Conservation (phyloP, 2,329 filamentous ascomycete genomes). For the Colletotrichum tabaci region DNA sequence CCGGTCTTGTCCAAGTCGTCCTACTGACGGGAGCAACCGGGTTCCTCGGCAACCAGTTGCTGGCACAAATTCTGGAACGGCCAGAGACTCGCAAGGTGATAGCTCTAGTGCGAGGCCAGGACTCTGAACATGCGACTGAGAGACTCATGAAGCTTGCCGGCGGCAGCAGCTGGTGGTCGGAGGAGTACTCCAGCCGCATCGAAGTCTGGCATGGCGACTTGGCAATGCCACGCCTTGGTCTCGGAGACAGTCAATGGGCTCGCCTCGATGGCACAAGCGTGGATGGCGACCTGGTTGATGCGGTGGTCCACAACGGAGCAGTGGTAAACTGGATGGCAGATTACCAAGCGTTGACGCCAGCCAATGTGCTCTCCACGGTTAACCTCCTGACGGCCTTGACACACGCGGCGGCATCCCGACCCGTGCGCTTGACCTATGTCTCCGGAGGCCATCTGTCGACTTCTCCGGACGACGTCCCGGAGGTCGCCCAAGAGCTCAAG, state of each 20-base stretch:
- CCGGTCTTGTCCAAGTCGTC: background rate
- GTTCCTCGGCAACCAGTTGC: conserved; percentile 40
- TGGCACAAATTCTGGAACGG: conserved; percentile 31
- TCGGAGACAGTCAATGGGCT: conserved; percentile 15
- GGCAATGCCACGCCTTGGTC: conserved; percentile 16
- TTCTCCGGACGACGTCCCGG: conserved; percentile 7
- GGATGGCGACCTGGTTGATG: conserved; percentile 13
- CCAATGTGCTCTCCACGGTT: conserved; percentile 31
- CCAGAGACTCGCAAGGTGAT: conserved; percentile 16
- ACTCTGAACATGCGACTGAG: conserved; percentile 27
- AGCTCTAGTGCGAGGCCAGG: conserved; percentile 36
- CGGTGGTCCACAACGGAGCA: conserved; percentile 35
- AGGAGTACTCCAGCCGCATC: conserved; percentile 11
- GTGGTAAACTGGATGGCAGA: conserved; percentile 39
- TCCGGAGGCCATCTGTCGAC: conserved; percentile 36
- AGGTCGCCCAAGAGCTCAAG: conserved; percentile 19
- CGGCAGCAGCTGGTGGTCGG: conserved; percentile 43
- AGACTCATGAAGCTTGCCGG: conserved; percentile 36
- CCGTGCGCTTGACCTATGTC: conserved; percentile 25
- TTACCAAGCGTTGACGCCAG: conserved; percentile 18
- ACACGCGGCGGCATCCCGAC: background rate
- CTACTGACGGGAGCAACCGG: conserved; percentile 42
- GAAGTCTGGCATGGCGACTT: conserved; percentile 40
- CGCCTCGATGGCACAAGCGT: conserved; percentile 21
- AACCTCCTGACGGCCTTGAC: conserved; percentile 20